Base-by-base conservation (phyloP, 768 basidiomycete genomes). In the Boletus rubescentipes region DNA sequence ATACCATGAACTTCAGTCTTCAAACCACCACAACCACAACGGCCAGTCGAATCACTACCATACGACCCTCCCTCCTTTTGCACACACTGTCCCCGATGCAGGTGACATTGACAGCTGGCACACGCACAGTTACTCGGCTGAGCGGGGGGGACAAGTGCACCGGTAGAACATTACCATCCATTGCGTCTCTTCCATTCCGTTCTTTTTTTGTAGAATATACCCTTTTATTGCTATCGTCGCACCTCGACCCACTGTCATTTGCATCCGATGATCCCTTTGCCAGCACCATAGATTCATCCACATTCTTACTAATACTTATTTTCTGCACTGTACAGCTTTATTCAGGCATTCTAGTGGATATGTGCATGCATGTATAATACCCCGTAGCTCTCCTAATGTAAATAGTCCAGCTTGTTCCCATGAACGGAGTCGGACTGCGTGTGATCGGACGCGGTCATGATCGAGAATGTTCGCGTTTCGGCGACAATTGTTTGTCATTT, bases 81-180 rank as follows among this genome's bases (percentile, higher is more conserved):
- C 80, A 39, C 76, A 78, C 61, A 70, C 72, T 16, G 67, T 70
- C 2, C 61, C 72, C 29, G 62, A 73, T 26, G 29, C 71, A 45
- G 71, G 74, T 34, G 76, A 75, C 49, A 77, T 85, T 67, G 81
- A 85, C 67, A 76, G 64, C 38, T 87, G 86, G 86, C 81, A 86
- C 58, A 65, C 75, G 6, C 65, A 68, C 46, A 55, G 53, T 0
- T 86, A 86, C 53, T 84, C 85, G 43, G 81, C 85, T 35, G 85
- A 86, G 67, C 81, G 86, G 32, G 67, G 86, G 23, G 67, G 77
- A 9, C 81, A 80, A 56, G 71, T 85, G 35, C 84, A 84, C 66
- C 80, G 83, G 61, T 86, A 77, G 74, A 71, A 34, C 34, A 5
- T 23, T 8, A 9, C 10, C 44, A 35, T 51, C 47, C 20, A 20